Percentiles rank a stretch among this genome's conserved stretches.
These are phyloP conservation scores for Schizosaccharomyces cryophilus DNA, from an alignment of 805 yeast genomes.

Conservation along the genomic window DNA sequence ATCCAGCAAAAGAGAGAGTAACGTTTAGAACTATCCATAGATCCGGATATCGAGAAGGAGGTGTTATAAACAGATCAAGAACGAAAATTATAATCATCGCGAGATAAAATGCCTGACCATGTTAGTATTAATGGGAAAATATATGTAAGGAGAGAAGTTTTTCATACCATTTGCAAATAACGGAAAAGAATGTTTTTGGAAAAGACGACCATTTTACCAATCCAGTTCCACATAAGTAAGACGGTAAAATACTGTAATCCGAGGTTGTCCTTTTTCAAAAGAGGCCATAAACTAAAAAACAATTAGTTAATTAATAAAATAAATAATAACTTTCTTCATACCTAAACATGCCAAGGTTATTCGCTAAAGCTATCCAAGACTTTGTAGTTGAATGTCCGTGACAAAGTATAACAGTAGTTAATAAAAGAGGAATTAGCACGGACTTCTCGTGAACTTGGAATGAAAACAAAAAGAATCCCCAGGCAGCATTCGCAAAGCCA, in stretches of 20 bases:
- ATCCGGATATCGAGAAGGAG: slow-evolving; percentile 36
- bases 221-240: slow-evolving; percentile 48
- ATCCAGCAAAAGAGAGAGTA: slow-evolving; percentile 49
- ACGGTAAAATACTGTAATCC: slow-evolving; percentile 44
- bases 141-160: slow-evolving; percentile 8
- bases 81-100: slow-evolving; percentile 24
- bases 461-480: slow-evolving; percentile 73
- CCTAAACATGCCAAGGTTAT: slow-evolving; percentile 54
- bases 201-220: slow-evolving; percentile 34
- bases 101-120: not conserved
- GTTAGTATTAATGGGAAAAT: slow-evolving; percentile 7
- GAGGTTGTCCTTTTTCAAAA: slow-evolving; percentile 52
- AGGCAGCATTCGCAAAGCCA: slow-evolving; percentile 59
- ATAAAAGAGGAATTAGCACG: slow-evolving; percentile 66
- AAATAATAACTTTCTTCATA: not conserved
- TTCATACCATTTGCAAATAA: slow-evolving; percentile 24
- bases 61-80: slow-evolving; percentile 22
- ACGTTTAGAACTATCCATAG: slow-evolving; percentile 63
- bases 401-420: slow-evolving; percentile 43
- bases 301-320: not conserved
- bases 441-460: slow-evolving; percentile 94
- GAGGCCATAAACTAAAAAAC: slow-evolving; percentile 46
- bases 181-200: slow-evolving; percentile 23
- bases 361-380: slow-evolving; percentile 45
- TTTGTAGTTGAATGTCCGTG: slow-evolving; percentile 10